These are phyloP conservation scores for Eucalyptus microcorys DNA, from an alignment of 345 rosid species.

Conservation along the genomic window DNA sequence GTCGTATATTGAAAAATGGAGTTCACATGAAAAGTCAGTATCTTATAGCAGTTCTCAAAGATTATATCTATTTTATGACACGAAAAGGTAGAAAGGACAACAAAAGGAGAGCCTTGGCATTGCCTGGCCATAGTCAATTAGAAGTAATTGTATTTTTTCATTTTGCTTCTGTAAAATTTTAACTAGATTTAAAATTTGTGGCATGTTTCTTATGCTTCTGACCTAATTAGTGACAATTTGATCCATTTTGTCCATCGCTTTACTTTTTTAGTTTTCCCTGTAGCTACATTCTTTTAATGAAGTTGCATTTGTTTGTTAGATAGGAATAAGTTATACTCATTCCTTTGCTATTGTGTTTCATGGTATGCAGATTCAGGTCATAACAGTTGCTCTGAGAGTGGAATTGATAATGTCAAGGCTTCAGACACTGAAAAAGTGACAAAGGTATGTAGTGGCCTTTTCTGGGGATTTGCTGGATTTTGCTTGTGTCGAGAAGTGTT, in stretches of 20 bases:
- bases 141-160: background rate
- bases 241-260: background rate
- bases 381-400: slow-evolving; percentile 49
- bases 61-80: background rate
- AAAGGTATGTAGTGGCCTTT: slow-evolving; percentile 20
- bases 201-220: background rate
- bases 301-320: background rate
- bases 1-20: background rate
- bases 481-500: background rate
- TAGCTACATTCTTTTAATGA: background rate
- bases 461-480: background rate
- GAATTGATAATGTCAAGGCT: slow-evolving; percentile 31
- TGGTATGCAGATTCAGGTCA: slow-evolving; percentile 35
- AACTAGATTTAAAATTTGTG: background rate
- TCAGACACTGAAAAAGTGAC: slow-evolving; percentile 13
- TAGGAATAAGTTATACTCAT: background rate
- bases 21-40: background rate
- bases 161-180: background rate
- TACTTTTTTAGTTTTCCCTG: background rate
- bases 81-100: background rate
- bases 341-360: background rate
- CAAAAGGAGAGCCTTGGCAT: background rate
- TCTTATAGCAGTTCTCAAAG: background rate
- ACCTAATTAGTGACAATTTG: background rate
- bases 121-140: background rate